Percentiles rank a stretch among this genome's conserved stretches.
Evolutionary conservation across 2,329 filamentous ascomycete genomes (phyloP).

Genomic region (Sarocladium strictum): DNA sequence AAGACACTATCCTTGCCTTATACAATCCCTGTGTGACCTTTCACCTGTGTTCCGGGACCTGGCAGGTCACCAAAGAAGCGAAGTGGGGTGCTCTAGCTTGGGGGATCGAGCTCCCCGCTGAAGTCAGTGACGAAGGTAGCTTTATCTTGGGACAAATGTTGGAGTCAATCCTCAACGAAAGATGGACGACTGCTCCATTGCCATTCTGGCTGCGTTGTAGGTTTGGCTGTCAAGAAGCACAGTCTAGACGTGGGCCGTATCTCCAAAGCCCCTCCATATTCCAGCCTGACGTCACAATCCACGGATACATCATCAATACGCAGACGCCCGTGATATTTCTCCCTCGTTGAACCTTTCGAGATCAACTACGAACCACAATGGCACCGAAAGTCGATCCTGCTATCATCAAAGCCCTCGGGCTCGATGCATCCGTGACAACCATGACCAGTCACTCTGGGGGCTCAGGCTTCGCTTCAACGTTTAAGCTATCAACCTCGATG

Average conservation of each 20-base stretch:
- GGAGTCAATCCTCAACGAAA: no score
- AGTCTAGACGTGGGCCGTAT: no score
- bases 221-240: background rate
- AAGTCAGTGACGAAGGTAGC: no score
- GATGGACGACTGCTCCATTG: no score
- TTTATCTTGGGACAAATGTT: no score
- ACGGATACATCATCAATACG: background rate
- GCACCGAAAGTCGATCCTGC: constrained; percentile 52
- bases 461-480: constrained; percentile 64
- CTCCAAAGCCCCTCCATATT: background rate
- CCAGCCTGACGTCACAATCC: background rate
- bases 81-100: no score
- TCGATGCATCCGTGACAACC: constrained; percentile 48
- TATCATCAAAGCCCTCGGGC: constrained; percentile 52
- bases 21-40: no score
- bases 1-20: no score
- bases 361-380: constrained; percentile 23
- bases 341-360: background rate
- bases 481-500: constrained; percentile 42
- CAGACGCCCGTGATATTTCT: background rate
- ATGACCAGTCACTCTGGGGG: constrained; percentile 54
- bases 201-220: no score
- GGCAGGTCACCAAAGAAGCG: no score
- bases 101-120: no score
- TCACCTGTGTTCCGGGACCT: no score